Evolutionary conservation across 164 flowering plant genomes (phyloP), one percentile per base, ranked within the genome.

Genomic region (Cinnamomum micranthum): DNA sequence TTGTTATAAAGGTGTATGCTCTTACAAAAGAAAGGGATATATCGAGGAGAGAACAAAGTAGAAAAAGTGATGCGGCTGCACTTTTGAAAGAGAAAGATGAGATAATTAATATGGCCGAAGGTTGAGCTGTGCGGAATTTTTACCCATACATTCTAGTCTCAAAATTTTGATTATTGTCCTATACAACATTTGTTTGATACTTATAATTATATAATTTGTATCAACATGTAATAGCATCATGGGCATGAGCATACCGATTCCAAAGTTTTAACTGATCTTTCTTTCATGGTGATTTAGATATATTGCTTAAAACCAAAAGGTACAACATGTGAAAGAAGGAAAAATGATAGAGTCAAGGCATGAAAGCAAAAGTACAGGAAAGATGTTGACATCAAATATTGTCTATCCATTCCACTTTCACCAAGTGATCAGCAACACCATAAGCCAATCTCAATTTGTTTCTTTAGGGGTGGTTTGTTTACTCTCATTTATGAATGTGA

Each of bases 11-110:
- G 99, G 89, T 94, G 27, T 96, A 94, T 91, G 92, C 95, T 82
- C 97, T 96, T 75, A 92, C 97, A 14, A 92, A 81, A 86, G 99
- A 94, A 86, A 90, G 98, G 80, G 99, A 96, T 85, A 90, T 98
- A 70, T 86, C 94, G 71, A 80, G 97, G 68, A 88, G 98, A 82
- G 99, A 96, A 85, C 99, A 96, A 79, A 94, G 65, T 79, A 92
- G 77, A 78, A 92, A 90, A 84, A 94, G 93, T 86, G 98, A 94
- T 83, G 98, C 94, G 33, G 93, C 99, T 80, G 95, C 91, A 76
- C 97, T 94, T 78, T 75, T 96, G 86, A 96, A 96, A 85, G 99
- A 96, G 83, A 96, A 94, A 79, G 99, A 96, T 86, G 99, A 96
- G 83, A 96, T 96, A 63, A 96, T 96, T 69, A 96, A 59, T 50